Base-by-base conservation (phyloP, 2,329 filamentous ascomycete genomes). In the Diatrype stigma region DNA sequence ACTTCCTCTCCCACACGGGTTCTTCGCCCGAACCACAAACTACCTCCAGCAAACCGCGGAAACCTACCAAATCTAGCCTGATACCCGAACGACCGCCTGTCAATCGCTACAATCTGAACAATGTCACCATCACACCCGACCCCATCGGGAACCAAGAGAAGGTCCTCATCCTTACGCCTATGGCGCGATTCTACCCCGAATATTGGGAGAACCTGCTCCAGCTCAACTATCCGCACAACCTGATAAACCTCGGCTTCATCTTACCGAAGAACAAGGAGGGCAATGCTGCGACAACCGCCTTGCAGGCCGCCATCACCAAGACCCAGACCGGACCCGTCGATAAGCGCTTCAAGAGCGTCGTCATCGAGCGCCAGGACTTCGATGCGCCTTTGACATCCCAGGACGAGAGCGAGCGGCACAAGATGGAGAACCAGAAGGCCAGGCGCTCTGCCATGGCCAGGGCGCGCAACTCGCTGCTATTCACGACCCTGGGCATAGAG, bases 211-310 rank as follows among this genome's bases (percentile, higher is more conserved):
- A 97, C 63, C 78, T 99, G 26, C 69, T 92, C 59, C 83, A 83
- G 66, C 80, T 99, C 50, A 80, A 73, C 63, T 99, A 97, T 68
- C 94, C 94, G 3, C 94, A 96, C 73, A 89, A 96, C 53, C 82
- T 97, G 56, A 95, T 99, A 65, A 95, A 90, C 1, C 78, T 99
- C 26, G 94, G 90, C 37, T 99, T 97, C 74, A 97, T 99, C 66
- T 85, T 96, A 26, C 94, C 94, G 48, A 96, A 95, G 74, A 96
- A 86, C 45, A 88, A 87, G 66, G 92, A 96, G 61, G 94, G 94
- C 52, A 96, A 97, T 69, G 78, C 85, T 26, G 94, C 94, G 2
- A 94, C 91, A 16, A 75, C 84, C 6, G 85, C 87, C 37, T 76
- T 99, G 49, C 92, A 99, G 72, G 85, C 86, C 51, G 87, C 90